Conservation (phyloP, 2,329 filamentous ascomycete species). For the Neofusicoccum sp. region DNA sequence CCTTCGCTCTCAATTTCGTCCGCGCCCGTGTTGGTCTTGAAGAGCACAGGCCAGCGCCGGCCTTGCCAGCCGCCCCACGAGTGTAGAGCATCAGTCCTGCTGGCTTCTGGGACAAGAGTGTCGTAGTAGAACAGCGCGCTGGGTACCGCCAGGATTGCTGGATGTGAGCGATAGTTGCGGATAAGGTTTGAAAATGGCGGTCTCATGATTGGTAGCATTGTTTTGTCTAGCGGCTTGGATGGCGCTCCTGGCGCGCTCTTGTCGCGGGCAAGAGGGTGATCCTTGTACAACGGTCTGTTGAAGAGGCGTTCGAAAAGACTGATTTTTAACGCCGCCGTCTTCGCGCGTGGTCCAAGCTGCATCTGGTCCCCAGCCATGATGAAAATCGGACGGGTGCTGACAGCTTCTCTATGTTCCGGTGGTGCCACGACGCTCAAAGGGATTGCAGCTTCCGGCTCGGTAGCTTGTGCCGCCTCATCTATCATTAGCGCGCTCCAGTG, state of each 20-base stretch:
- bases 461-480: constrained; percentile 49
- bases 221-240: constrained; percentile 28
- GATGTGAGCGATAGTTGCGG: constrained; percentile 49
- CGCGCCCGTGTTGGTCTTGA: constrained; percentile 35
- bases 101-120: constrained; percentile 43
- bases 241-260: constrained; percentile 26
- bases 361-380: constrained; percentile 49
- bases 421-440: constrained; percentile 42
- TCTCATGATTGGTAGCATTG: constrained; percentile 41
- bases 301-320: constrained; percentile 46
- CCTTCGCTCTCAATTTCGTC: constrained; percentile 45
- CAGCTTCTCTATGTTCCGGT: constrained; percentile 26
- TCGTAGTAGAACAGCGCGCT: constrained; percentile 45
- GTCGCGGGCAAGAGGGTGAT: constrained; percentile 42
- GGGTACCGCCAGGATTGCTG: constrained; percentile 44
- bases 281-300: constrained; percentile 35
- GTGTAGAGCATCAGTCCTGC: constrained; percentile 27
- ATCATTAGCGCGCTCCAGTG: constrained; percentile 47
- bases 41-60: constrained; percentile 43
- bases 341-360: constrained; percentile 43
- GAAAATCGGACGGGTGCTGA: constrained; percentile 35
- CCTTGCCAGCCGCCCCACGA: constrained; percentile 39
- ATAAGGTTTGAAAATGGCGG: constrained; percentile 47
- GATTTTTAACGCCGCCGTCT: constrained; percentile 34
- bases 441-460: constrained; percentile 42